Percentiles rank a stretch among this genome's conserved stretches.
Evolutionary conservation across 352 stramenopile species (phyloP).

Genomic region (Blastocystis sp.): DNA sequence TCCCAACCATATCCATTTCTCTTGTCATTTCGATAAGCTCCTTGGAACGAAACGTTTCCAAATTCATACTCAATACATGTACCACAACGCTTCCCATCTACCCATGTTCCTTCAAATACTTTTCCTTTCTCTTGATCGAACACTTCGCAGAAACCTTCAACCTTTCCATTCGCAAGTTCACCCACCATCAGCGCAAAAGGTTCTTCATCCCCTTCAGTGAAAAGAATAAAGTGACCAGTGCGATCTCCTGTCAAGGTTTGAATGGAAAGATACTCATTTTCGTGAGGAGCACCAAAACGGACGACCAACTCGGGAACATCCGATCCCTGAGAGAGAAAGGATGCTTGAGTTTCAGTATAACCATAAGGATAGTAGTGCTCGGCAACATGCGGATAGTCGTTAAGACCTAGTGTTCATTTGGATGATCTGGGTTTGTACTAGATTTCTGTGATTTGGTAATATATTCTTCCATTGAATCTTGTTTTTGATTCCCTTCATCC

Average conservation of each 20-base stretch:
- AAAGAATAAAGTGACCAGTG: background rate
- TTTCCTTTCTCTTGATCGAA: slow-evolving; percentile 34
- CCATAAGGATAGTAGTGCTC: slow-evolving; percentile 54
- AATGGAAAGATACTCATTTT: slow-evolving; percentile 2
- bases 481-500: background rate
- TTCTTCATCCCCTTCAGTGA: background rate
- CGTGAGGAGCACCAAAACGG: background rate
- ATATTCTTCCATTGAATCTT: slow-evolving; percentile 58
- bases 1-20: slow-evolving; percentile 59
- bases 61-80: slow-evolving; percentile 61
- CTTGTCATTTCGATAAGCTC: slow-evolving; percentile 38
- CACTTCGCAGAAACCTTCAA: slow-evolving; percentile 24
- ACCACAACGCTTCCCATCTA: slow-evolving; percentile 22
- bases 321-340: background rate
- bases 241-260: background rate
- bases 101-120: slow-evolving; percentile 52
- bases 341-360: background rate
- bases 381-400: slow-evolving; percentile 50
- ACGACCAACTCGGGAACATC: background rate
- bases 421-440: background rate
- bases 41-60: slow-evolving; percentile 56
- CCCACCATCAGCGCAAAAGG: slow-evolving; percentile 5
- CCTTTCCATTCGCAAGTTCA: slow-evolving; percentile 16
- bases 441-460: background rate
- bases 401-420: slow-evolving; percentile 15